These are phyloP conservation scores for Trebouxia sp. DNA, from an alignment of 139 green algal species.

Conservation along the genomic window DNA sequence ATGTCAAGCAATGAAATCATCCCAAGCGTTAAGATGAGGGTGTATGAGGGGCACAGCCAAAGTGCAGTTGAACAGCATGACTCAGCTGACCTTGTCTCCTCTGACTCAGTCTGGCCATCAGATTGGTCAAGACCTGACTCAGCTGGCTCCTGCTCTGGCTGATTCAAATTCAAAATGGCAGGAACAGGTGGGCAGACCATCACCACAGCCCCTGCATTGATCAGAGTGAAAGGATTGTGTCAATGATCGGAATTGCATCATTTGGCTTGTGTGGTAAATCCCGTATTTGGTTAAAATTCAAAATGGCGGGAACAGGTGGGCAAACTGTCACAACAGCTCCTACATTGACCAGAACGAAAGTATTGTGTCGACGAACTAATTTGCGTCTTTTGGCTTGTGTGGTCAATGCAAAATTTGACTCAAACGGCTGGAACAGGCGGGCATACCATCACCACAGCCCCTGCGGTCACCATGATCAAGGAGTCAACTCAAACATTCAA, in stretches of 20 bases:
- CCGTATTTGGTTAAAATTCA: background rate
- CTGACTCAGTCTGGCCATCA: background rate
- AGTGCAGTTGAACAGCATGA: too few species aligned
- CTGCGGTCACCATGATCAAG: background rate
- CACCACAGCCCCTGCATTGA: slow-evolving; percentile 21
- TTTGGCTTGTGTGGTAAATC: background rate
- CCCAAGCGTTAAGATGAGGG: too few species aligned
- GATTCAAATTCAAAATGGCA: background rate
- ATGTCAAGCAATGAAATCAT: too few species aligned
- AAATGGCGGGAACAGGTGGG: background rate
- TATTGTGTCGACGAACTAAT: too few species aligned
- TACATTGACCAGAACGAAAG: too few species aligned
- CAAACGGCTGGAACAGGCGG: background rate
- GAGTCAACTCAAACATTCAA: background rate
- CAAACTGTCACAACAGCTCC: slow-evolving; percentile 18
- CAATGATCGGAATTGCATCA: background rate
- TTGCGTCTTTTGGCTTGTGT: background rate
- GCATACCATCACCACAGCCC: slow-evolving; percentile 24
- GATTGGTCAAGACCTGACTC: background rate
- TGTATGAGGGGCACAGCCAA: too few species aligned
- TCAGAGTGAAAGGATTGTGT: too few species aligned
- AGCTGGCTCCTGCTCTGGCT: background rate
- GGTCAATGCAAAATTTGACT: background rate
- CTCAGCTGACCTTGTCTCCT: background rate
- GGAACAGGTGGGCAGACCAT: slow-evolving; percentile 20